Evolutionary conservation across 1,284 basidiomycete species (phyloP), one percentile per base, ranked within the genome.

Genomic region (Flammula alnicola): DNA sequence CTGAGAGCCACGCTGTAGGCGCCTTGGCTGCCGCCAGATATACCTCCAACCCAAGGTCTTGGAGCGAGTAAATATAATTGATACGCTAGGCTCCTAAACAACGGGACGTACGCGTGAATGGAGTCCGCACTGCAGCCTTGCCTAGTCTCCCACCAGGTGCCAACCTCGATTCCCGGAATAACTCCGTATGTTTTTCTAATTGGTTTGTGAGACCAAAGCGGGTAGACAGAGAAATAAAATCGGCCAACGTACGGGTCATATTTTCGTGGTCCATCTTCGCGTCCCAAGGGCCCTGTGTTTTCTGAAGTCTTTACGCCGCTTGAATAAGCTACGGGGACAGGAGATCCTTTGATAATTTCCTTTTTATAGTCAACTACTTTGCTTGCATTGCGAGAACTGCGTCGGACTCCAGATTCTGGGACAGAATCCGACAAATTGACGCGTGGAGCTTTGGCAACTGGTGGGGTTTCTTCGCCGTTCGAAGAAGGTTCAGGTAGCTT

Each of bases 1-100:
- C 87, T 91, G 5, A 94, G 76, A 2, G 86, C 90, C 7, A 94
- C 78, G 41, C 86, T 89, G 60, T 86, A 89, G 5, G 89, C 89
- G 2, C 92, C 91, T 1, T 83, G 53, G 1, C 70, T 68, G 3
- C 84, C 82, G 3, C 79, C 78, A 8, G 85, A 71, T 29, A 94
- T 93, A 0, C 91, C 91, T 20, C 78, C 86, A 1, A 93, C 91
- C 75, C 80, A 84, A 0, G 91, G 91, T 1, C 88, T 83, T 49
- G 27, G 46, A 45, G 45, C 17, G 31, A 40, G 31, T 38, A 14
- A 40, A 19, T n/a, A n/a, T n/a, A n/a, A 36, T 22, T 6, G 1
- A 42, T 4, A 12, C 36, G 6, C n/a, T 26, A 16, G 9, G 27
- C 16, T 5, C 2, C 20, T 25, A 16, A 20, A 12, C 23, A 7